These are phyloP conservation scores for Trichosanthes cucumerina DNA, from an alignment of 306 rosid species.

Conservation along the genomic window DNA sequence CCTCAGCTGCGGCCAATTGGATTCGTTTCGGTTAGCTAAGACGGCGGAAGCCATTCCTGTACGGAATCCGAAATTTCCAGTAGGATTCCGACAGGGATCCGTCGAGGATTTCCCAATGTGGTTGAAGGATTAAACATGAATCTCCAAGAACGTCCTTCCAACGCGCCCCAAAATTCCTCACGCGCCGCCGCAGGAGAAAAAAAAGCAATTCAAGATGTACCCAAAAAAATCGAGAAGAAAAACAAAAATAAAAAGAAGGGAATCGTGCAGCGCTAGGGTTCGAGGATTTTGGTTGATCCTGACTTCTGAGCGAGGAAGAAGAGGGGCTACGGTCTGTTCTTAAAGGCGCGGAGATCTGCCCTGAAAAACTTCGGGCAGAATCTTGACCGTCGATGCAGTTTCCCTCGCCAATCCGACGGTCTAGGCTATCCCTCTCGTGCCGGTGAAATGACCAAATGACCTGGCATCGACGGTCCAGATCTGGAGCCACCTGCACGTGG, in stretches of 20 bases:
- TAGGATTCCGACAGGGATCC: constrained; percentile 30
- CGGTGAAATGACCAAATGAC: constrained; percentile 37
- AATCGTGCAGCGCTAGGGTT: constrained; percentile 32
- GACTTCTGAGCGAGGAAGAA: constrained; percentile 59
- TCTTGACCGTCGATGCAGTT: neutral
- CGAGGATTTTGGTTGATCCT: constrained; percentile 47
- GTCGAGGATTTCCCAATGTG: constrained; percentile 38
- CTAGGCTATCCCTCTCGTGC: neutral
- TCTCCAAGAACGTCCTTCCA: neutral
- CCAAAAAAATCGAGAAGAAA: neutral
- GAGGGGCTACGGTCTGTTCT: constrained; percentile 51
- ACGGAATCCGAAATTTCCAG: constrained; percentile 24
- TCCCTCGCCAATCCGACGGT: constrained; percentile 21
- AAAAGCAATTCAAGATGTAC: too few relatives aligned
- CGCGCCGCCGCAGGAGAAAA: constrained; percentile 15
- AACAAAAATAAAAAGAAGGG: neutral
- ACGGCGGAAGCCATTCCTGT: constrained; percentile 77
- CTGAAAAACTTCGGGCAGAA: constrained; percentile 38
- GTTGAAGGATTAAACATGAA: constrained; percentile 28
- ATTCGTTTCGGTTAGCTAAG: constrained; percentile 60
- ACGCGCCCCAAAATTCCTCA: neutral
- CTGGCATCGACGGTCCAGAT: constrained; percentile 58
- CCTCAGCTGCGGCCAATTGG: constrained; percentile 63
- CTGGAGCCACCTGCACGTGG: constrained; percentile 21
- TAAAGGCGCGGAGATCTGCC: constrained; percentile 98